Evolutionary conservation across 1,139 yeast species (phyloP).

Genomic region (Diutina scorzettiae): DNA sequence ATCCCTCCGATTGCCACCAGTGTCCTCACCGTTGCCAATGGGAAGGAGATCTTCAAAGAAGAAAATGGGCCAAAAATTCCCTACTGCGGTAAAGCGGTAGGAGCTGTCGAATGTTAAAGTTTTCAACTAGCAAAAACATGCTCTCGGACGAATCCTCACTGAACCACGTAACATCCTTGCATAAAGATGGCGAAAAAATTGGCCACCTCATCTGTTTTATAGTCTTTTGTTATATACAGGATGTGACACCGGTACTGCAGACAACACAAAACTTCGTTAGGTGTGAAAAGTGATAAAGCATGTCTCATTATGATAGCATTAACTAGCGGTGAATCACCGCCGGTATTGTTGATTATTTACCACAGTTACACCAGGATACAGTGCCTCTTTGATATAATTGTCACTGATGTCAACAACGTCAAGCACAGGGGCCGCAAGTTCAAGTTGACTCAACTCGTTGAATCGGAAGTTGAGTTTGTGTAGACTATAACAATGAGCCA

Average conservation of each 20-base stretch:
- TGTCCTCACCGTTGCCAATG: slow-evolving; percentile 16
- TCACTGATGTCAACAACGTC: not conserved
- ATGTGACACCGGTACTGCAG: no score
- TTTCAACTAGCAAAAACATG: slow-evolving; percentile 99
- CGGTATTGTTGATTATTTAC: not conserved
- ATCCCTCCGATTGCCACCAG: slow-evolving; percentile 9
- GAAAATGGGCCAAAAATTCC: slow-evolving; percentile 60
- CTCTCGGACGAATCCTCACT: slow-evolving; percentile 99
- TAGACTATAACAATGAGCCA: not conserved
- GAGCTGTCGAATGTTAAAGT: slow-evolving; percentile 96
- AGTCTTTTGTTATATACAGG: no score
- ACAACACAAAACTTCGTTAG: no score
- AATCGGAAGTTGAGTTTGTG: not conserved
- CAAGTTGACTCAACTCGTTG: not conserved
- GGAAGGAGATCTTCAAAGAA: slow-evolving; percentile 22
- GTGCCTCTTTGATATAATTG: not conserved
- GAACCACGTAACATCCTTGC: slow-evolving; percentile 99
- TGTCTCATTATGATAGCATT: no score
- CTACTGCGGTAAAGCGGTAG: slow-evolving; percentile 40
- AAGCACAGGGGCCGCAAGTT: not conserved
- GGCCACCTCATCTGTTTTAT: no score
- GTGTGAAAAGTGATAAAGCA: no score
- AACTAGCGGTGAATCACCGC: not conserved
- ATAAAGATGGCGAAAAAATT: slow-evolving; percentile 69
- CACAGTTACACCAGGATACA: not conserved